phyloP scores from a whole-genome alignment of 305 asterid species.

The Caryopteris hybrid region DNA sequence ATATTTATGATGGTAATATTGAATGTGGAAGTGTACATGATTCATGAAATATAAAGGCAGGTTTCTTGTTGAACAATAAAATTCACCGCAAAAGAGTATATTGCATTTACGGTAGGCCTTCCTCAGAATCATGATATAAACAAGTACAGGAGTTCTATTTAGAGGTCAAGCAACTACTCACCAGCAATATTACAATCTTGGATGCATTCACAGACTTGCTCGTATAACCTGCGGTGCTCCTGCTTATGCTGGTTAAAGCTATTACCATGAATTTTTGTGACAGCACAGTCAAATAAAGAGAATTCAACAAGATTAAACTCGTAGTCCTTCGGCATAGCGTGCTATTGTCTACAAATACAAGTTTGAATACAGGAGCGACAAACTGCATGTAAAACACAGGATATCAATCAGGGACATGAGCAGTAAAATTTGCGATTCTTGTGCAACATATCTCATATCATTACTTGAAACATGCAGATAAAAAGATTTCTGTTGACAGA shows the following conservation, averaged over 20 bases:
- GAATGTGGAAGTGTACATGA: no score
- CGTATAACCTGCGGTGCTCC: background rate
- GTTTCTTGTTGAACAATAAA: no score
- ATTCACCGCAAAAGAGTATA: no score
- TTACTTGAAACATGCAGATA: background rate
- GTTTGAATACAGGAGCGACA: background rate
- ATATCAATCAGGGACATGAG: background rate
- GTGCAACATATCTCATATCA: background rate
- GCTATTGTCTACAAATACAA: background rate
- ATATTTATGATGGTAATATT: no score
- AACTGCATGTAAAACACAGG: constrained; percentile 1
- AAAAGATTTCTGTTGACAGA: background rate
- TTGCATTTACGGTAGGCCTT: background rate
- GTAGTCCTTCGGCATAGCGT: background rate
- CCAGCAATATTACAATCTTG: background rate
- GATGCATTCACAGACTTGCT: background rate
- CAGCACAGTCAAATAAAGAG: background rate
- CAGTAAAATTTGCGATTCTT: background rate
- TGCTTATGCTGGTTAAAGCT: background rate
- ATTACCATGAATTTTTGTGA: background rate
- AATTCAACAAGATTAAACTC: background rate
- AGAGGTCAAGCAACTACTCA: background rate
- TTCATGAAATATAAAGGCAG: no score
- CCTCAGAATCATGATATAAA: background rate
- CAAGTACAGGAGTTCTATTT: background rate